Evolutionary conservation across 371 early-diverging fungal species (phyloP), one percentile per base, ranked within the genome.

Genomic region (Mortierella polycephala): DNA sequence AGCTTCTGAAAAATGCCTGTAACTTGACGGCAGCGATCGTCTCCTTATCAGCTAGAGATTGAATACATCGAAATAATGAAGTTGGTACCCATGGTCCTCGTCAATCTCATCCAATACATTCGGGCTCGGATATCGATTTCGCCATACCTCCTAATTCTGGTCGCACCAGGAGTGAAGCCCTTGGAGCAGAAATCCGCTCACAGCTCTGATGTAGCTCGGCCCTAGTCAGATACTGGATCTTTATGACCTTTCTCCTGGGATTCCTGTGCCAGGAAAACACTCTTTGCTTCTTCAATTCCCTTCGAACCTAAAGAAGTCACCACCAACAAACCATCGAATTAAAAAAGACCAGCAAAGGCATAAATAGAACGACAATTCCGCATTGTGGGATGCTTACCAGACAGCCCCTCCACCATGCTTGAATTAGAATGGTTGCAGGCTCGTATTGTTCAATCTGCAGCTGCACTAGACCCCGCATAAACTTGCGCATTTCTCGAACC

Each of bases 361-460:
- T 30, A 30, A 30, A 30, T 30, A 30, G 30, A 30, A 4, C 30
- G 30, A 4, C 30, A 30, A 30, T 2, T 30, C 30, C 4, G 30
- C 30, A 30, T 30, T 30, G 4, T 30, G 5, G 23, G 7, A 20
- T 20, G n/a, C 67, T 47, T 76, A 76, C 77, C 65, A 77, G 52
- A 44, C 79, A 77, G 4, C 79, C 79, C 53, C 79, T 62, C 79
- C 79, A 77, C 79, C 79, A 77, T 11, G 79, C 72, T 44, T 77
- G 79, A 53, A 77, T 77, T 65, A 71, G 44, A 20, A 77, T 72
- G 20, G 79, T 68, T 16, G 79, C 79, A n/a, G 79, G 79, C 13
- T 77, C 72, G 42, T 77, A 77, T 21, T 77, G 79, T 40, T 77
- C 79, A 30, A 77, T 56, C 23, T 77, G 79, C 45, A 77, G 41